These are phyloP conservation scores for Hirsutella rhossiliensis DNA, from an alignment of 2,329 filamentous ascomycete genomes.

Conservation along the genomic window DNA sequence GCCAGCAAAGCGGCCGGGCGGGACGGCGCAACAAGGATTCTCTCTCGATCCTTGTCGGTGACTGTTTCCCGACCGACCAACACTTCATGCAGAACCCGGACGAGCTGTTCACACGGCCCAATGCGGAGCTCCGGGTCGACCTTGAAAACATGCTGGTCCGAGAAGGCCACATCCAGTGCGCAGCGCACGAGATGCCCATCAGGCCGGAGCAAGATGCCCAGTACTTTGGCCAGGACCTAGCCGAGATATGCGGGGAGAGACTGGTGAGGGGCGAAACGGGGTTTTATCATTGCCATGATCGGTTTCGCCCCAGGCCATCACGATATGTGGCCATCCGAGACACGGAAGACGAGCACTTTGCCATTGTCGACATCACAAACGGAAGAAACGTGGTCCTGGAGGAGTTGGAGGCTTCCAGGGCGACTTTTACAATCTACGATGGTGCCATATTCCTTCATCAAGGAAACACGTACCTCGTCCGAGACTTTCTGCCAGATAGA, in stretches of 20 bases:
- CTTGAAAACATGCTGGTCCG: constrained; percentile 82
- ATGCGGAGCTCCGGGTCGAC: constrained; percentile 81
- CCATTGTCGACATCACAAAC: constrained; percentile 79
- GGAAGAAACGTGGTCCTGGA: constrained; percentile 77
- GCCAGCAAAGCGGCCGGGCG: constrained; percentile 89
- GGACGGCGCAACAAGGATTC: constrained; percentile 90
- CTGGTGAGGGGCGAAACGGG: constrained; percentile 63
- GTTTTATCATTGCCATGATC: constrained; percentile 81
- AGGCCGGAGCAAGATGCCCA: constrained; percentile 58
- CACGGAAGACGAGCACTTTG: constrained; percentile 81
- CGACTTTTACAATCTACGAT: constrained; percentile 92
- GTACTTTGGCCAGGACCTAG: constrained; percentile 71
- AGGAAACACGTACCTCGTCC: constrained; percentile 83
- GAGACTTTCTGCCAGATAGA: constrained; percentile 71
- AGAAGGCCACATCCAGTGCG: constrained; percentile 92
- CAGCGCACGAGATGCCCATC: constrained; percentile 90
- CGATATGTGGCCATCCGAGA: constrained; percentile 80
- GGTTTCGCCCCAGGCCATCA: constrained; percentile 77
- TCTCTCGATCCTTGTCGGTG: constrained; percentile 77
- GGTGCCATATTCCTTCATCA: constrained; percentile 96
- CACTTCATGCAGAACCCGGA: constrained; percentile 95
- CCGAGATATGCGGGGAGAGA: constrained; percentile 59
- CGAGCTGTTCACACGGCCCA: constrained; percentile 85
- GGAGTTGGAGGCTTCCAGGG: constrained; percentile 91
- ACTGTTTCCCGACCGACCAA: constrained; percentile 83